phyloP scores from a whole-genome alignment of 1,284 basidiomycete species.

The Pyrrhoderma lamaoense region DNA sequence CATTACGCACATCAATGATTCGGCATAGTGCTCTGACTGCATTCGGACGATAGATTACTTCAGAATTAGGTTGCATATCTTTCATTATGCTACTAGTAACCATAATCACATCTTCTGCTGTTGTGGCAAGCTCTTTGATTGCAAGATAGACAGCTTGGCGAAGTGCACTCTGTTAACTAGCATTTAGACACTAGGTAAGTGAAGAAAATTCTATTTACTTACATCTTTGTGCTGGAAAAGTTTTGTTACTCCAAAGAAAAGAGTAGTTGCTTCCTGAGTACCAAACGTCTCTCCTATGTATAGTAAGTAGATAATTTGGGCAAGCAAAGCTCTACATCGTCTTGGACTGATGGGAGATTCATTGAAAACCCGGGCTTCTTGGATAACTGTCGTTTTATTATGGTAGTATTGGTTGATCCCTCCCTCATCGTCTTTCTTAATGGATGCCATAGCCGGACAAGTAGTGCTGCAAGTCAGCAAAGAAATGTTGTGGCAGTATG shows the following conservation, averaged over 20 bases:
- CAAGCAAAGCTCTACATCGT: conserved; percentile 94
- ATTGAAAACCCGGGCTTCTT: conserved; percentile 99
- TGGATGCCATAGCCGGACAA: conserved; percentile 57
- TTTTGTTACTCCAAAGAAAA: conserved; percentile 99
- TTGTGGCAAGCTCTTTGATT: conserved; percentile 94
- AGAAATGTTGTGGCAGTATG: neutral
- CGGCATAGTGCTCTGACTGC: conserved; percentile 94
- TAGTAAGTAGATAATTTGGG: conserved; percentile 92
- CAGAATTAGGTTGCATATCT: conserved; percentile 99
- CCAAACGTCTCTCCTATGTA: conserved; percentile 95
- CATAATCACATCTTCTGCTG: conserved; percentile 99
- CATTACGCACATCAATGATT: conserved; percentile 85
- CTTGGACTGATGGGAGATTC: conserved; percentile 96
- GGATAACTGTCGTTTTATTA: conserved; percentile 93
- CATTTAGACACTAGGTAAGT: no score
- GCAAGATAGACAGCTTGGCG: conserved; percentile 98
- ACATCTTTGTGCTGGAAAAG: conserved; percentile 99
- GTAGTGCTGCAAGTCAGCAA: conserved; percentile 9
- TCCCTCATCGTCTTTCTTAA: conserved; percentile 90
- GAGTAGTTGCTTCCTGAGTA: conserved; percentile 92
- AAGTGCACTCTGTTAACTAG: conserved; percentile 67
- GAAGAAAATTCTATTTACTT: conserved; percentile 31
- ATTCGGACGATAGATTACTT: conserved; percentile 98
- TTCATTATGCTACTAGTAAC: conserved; percentile 99
- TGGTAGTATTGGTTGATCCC: conserved; percentile 84